phyloP scores from a whole-genome alignment of 148 eudicot species.

The Cornus suecica region DNA sequence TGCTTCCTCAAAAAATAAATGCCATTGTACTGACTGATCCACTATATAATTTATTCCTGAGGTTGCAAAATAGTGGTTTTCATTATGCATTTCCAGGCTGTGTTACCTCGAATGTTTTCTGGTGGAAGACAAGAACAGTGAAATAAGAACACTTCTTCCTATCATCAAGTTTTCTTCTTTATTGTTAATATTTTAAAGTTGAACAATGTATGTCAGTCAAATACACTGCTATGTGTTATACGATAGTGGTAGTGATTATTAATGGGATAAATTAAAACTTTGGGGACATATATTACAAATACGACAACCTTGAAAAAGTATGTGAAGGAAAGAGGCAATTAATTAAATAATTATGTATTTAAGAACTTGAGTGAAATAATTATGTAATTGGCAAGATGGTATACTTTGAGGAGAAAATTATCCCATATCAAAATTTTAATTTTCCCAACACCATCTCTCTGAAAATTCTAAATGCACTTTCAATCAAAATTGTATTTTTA shows the following conservation, averaged over 20 bases:
- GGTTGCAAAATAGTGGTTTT: not conserved
- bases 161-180: not conserved
- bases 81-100: conserved; percentile 2
- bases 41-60: not conserved
- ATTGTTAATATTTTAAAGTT: not conserved
- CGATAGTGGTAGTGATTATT: not conserved
- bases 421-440: too few species aligned
- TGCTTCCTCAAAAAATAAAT: not conserved
- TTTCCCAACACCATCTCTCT: too few species aligned
- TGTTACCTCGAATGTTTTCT: not conserved
- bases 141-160: not conserved
- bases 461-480: too few species aligned
- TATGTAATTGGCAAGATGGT: too few species aligned
- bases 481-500: too few species aligned
- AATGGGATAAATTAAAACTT: too few species aligned
- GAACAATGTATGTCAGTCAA: not conserved
- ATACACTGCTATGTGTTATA: not conserved
- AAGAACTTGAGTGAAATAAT: too few species aligned
- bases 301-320: too few species aligned
- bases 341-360: too few species aligned
- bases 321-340: too few species aligned
- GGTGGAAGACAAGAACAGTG: not conserved
- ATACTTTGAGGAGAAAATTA: too few species aligned
- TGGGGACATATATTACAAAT: too few species aligned
- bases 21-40: not conserved